phyloP scores from a whole-genome alignment of 208 protist genomes.

The Crithidia sp. region DNA sequence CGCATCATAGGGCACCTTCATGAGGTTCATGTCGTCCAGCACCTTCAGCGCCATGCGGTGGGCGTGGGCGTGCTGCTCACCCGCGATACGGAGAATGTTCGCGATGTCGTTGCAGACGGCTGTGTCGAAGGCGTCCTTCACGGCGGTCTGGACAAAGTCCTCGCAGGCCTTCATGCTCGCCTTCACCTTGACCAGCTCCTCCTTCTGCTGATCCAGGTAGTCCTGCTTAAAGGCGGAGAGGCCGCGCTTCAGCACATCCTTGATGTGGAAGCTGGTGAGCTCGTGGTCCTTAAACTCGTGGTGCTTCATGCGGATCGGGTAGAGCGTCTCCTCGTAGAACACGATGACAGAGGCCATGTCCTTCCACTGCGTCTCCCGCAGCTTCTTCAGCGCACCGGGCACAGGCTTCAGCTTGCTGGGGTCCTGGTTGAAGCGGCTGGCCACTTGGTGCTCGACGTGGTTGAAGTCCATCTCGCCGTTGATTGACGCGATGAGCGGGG shows the following conservation, averaged over 20 bases:
- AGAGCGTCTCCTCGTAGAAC: slow-evolving; percentile 88
- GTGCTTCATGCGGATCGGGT: slow-evolving; percentile 65
- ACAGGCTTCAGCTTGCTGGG: slow-evolving; percentile 42
- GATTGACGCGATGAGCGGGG: slow-evolving; percentile 66
- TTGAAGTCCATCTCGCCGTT: slow-evolving; percentile 60
- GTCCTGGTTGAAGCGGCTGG: slow-evolving; percentile 33
- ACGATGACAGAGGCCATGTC: slow-evolving; percentile 53
- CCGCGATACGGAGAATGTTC: slow-evolving; percentile 88
- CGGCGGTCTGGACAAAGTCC: slow-evolving; percentile 55
- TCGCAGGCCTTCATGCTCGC: slow-evolving; percentile 74
- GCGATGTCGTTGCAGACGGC: slow-evolving; percentile 86
- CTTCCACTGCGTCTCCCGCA: slow-evolving; percentile 69
- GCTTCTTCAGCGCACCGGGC: slow-evolving; percentile 66
- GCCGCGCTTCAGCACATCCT: slow-evolving; percentile 90
- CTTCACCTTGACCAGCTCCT: slow-evolving; percentile 64
- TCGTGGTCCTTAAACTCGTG: slow-evolving; percentile 64
- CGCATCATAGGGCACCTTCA: slow-evolving; percentile 76
- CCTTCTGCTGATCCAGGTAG: slow-evolving; percentile 85
- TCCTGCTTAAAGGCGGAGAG: slow-evolving; percentile 89
- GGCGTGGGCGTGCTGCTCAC: slow-evolving; percentile 71
- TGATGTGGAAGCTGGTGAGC: slow-evolving; percentile 84
- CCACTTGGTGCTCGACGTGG: slow-evolving; percentile 64
- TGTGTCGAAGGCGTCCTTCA: slow-evolving; percentile 70
- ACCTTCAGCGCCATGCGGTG: slow-evolving; percentile 78
- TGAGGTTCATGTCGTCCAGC: slow-evolving; percentile 89